Base-by-base conservation (phyloP, 2,329 filamentous ascomycete genomes). In the Pleomassaria siparia region DNA sequence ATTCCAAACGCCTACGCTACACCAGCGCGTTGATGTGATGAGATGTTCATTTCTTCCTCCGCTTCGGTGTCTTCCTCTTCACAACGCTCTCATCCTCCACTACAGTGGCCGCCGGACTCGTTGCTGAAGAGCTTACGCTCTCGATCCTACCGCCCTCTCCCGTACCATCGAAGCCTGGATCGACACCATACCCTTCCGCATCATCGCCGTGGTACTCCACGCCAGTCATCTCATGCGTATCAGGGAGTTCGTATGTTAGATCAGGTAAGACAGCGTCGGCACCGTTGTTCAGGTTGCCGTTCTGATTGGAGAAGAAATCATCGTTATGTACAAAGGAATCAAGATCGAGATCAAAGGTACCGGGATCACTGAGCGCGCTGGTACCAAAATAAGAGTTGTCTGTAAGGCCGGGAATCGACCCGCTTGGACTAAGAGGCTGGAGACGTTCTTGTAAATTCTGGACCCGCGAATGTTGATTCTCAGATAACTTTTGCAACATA, bases 391-490 rank as follows among this genome's bases (percentile, higher is more conserved):
- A 71, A 26, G 56, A 59, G 29, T 53, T 53, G 5, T 65, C 63
- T 2, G 49, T 44, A 4, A 94, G 69, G 4, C 88, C 88, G 1
- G 89, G 88, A 28, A 95, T 88, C 13, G 82, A 80, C 4, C 89
- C 90, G 0, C 83, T 88, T 0, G 91, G 91, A 60, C 86, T 91
- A 11, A 95, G 78, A 0, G 91, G 91, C 6, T 88, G 85, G 7
- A 96, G 79, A 13, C 90, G 75, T 46, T 83, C 84, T 43, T 84
- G 84, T 9, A 96, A 77, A 48, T 88, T 84, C 51, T 88, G 83
- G 1, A 96, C 87, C 40, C 88, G 87, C 40, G 80, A 80, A 50
- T 87, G 85, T 62, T 96, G 91, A 50, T 92, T 85, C 20, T 83
- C 82, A 64, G 95, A 89, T 60, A 96, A 77, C 35, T 85, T 86